phyloP scores from a whole-genome alignment of 192 early-diverging fungal species.

The Paraglomus occultum region DNA sequence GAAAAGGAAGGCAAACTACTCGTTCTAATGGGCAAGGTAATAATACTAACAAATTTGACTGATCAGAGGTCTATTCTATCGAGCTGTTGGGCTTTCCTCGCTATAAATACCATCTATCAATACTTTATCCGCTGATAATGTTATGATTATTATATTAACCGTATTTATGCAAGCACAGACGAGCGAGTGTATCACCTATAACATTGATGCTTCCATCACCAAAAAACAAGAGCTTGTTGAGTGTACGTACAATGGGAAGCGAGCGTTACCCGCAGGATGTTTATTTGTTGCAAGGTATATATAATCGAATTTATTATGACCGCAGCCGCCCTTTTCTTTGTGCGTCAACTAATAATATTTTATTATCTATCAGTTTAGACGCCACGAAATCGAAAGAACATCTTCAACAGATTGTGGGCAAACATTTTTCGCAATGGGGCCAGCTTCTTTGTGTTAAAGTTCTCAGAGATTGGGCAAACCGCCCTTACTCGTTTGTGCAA shows the following conservation, averaged over 20 bases:
- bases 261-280: slow-evolving; percentile 55
- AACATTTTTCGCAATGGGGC: slow-evolving; percentile 67
- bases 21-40: no score
- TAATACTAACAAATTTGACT: no score
- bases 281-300: slow-evolving; percentile 76
- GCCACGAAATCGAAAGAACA: slow-evolving; percentile 50
- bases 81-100: no score
- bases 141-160: no score
- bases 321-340: background rate
- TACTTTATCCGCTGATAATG: no score
- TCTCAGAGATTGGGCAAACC: slow-evolving; percentile 62
- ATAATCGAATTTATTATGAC: background rate
- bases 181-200: no score
- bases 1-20: no score
- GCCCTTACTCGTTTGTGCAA: slow-evolving; percentile 81
- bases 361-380: slow-evolving; percentile 43
- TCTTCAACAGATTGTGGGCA: slow-evolving; percentile 51
- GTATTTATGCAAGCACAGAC: no score
- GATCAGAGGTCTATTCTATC: no score
- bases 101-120: no score
- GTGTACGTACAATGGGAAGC: background rate
- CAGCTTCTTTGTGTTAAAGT: slow-evolving; percentile 68
- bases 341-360: background rate
- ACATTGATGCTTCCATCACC: no score
- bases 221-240: no score